Conservation (phyloP, 2,329 filamentous ascomycete species). For the Aspergillus sp. region DNA sequence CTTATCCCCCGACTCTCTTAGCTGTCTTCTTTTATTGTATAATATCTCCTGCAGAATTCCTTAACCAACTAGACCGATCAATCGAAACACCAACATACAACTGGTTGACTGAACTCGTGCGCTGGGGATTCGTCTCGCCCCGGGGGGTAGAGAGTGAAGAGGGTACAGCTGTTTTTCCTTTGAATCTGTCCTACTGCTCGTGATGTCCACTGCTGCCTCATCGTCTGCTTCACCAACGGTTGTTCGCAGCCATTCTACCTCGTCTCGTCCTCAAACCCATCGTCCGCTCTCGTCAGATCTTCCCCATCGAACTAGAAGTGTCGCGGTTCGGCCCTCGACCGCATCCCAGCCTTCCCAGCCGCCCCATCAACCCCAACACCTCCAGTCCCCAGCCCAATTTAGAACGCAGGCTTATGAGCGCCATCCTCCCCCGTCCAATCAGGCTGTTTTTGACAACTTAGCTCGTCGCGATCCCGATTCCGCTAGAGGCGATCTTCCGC, state of each 20-base stretch:
- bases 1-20: background rate
- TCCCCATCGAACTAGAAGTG: conserved; percentile 43
- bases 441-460: conserved; percentile 45
- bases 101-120: background rate
- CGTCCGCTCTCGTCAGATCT: conserved; percentile 35
- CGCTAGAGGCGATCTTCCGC: conserved; percentile 55
- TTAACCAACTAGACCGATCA: background rate
- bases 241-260: conserved; percentile 45
- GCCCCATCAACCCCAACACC: conserved; percentile 25
- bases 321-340: conserved; percentile 35
- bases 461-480: conserved; percentile 68
- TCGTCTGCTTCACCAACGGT: conserved; percentile 41
- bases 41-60: background rate
- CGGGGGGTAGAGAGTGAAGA: background rate
- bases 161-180: background rate
- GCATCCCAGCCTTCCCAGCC: conserved; percentile 29
- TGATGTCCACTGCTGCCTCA: conserved; percentile 42
- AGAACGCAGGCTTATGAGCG: conserved; percentile 39
- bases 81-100: background rate
- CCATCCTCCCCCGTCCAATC: conserved; percentile 41
- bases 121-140: background rate
- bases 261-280: conserved; percentile 39
- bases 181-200: conserved; percentile 9
- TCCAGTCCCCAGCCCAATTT: conserved; percentile 19
- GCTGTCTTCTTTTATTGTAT: background rate